Base-by-base conservation (phyloP, 768 basidiomycete genomes). In the Galerina sulciceps region DNA sequence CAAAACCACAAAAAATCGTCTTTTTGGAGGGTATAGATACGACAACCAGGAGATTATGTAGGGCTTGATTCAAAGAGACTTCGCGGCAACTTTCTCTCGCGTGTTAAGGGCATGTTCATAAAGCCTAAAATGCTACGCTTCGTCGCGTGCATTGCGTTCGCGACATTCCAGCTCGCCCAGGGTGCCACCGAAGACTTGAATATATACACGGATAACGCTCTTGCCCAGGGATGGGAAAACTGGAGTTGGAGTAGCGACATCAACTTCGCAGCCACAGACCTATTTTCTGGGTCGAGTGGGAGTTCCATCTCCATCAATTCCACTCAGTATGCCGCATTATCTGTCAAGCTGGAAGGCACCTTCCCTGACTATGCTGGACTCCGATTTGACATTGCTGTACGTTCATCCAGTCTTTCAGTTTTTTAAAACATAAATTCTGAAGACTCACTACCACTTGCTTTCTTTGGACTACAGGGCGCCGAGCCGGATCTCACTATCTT, bases 231-330 rank as follows among this genome's bases (percentile, higher is more conserved):
- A 8, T 83, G 81, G 81, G 75, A 84, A 58, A 73, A 84, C 69
- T 84, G 82, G 82, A 79, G 78, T 57, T 84, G 82, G 82, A 70
- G 75, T 57, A 76, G 73, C 36, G 71, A 66, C 34, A 70, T 81
- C 53, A 65, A 79, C 66, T 81, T 73, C 56, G 76, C 71, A 14
- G 78, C 80, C 8, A 81, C 80, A 1, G 81, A 81, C 61, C 48
- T 79, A 15, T 66, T 72, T 38, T 70, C 74, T 44, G 80, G 80
- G 10, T 65, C 71, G 3, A 78, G 75, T 65, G 76, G 77, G 37
- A 76, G 77, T 45, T 79, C 76, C 49, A 74, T 82, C 53, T 79
- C 75, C 26, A 73, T 80, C 46, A 77, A 69, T 61, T 82, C 82
- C 1, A 45, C 55, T 3, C 75, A 74, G 20, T 84, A 68, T 60